phyloP scores from a whole-genome alignment of 2,329 filamentous ascomycete species.

The Fusarium equiseti region DNA sequence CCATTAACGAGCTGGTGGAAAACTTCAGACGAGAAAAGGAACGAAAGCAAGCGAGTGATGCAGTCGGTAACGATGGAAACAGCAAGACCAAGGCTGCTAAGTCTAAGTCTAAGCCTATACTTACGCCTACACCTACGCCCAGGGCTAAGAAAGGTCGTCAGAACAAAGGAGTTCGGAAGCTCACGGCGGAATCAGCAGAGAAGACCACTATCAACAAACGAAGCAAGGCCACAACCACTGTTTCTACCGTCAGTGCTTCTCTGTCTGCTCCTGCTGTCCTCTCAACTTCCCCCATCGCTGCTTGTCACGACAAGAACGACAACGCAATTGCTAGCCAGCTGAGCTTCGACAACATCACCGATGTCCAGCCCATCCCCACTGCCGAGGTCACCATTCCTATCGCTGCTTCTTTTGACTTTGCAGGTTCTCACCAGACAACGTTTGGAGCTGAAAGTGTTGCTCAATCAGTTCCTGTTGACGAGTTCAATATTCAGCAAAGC shows the following conservation, averaged over 20 bases:
- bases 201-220: background rate
- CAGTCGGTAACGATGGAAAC: background rate
- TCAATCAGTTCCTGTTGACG: background rate
- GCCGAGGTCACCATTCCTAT: background rate
- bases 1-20: background rate
- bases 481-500: background rate
- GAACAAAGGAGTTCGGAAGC: background rate
- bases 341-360: background rate
- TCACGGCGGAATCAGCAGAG: background rate
- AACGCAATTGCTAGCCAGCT: background rate
- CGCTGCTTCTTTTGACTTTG: background rate
- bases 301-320: background rate
- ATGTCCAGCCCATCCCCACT: background rate
- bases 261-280: background rate
- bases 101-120: background rate
- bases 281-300: background rate
- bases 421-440: too few species aligned
- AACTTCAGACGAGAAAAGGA: background rate
- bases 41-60: background rate
- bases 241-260: background rate
- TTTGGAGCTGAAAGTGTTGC: background rate
- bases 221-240: background rate
- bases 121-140: background rate
- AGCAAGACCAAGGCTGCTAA: conserved; percentile 1
- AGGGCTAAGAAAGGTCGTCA: background rate